Conservation (phyloP, 2,329 filamentous ascomycete genomes). For the Cercospora sp. region DNA sequence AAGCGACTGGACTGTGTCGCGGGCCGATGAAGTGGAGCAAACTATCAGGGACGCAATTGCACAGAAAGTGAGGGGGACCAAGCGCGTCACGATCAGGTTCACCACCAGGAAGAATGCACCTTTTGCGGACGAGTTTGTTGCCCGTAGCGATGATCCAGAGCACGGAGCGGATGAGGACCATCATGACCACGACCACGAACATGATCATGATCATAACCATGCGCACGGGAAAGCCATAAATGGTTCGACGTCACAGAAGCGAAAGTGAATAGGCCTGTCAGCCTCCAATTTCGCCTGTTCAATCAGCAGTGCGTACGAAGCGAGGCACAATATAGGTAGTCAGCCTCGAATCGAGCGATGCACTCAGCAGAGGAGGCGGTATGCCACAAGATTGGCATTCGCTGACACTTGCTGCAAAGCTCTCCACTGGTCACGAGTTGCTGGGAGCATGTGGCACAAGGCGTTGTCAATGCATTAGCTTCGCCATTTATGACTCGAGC, state of each 20-base stretch:
- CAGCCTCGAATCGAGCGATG: not conserved
- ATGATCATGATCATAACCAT: conserved; percentile 31
- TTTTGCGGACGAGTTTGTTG: conserved; percentile 69
- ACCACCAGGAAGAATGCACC: conserved; percentile 55
- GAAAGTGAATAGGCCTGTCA: conserved; percentile 19
- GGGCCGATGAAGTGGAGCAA: conserved; percentile 70
- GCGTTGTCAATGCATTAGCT: not conserved
- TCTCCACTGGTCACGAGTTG: not conserved
- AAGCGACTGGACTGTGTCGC: conserved; percentile 70
- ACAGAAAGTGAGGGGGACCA: conserved; percentile 76
- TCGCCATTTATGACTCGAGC: not conserved
- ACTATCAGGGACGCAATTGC: conserved; percentile 72
- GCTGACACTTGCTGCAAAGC: not conserved
- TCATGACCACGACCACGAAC: conserved; percentile 31
- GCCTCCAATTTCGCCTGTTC: not conserved
- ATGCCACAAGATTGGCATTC: not conserved
- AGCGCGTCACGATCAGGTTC: conserved; percentile 81
- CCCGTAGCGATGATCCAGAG: conserved; percentile 15
- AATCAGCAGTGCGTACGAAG: not conserved
- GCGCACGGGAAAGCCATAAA: conserved; percentile 22
- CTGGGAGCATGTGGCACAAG: not conserved
- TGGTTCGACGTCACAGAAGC: conserved; percentile 20
- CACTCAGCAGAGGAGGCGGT: not conserved
- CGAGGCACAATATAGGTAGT: not conserved
- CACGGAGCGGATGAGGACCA: conserved; percentile 27